These are phyloP conservation scores for Grammothele lineata DNA, from an alignment of 768 basidiomycete species.

Conservation along the genomic window DNA sequence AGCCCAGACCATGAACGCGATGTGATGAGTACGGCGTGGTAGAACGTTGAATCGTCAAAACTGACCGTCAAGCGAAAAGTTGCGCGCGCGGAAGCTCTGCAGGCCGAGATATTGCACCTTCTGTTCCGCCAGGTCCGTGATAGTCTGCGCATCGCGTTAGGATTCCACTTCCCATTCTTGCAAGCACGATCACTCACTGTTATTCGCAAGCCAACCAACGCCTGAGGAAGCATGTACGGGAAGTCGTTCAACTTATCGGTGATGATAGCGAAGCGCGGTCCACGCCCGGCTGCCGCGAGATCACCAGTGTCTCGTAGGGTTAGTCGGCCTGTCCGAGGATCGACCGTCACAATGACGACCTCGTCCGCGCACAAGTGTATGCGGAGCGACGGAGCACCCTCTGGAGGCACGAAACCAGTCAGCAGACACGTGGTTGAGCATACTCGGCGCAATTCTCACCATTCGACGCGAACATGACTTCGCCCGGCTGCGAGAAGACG, in stretches of 20 bases:
- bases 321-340: slow-evolving; percentile 74
- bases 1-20: slow-evolving; percentile 30
- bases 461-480: slow-evolving; percentile 51
- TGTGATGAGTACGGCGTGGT: slow-evolving; percentile 1
- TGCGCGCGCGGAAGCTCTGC: slow-evolving; percentile 63
- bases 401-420: slow-evolving; percentile 29
- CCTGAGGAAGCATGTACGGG: slow-evolving; percentile 54
- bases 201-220: slow-evolving; percentile 55
- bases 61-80: slow-evolving; percentile 63
- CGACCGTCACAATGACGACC: slow-evolving; percentile 71
- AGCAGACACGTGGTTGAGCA: no score
- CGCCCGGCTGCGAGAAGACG: slow-evolving; percentile 60
- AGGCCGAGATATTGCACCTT: slow-evolving; percentile 86
- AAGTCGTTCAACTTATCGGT: slow-evolving; percentile 67
- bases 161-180: no score
- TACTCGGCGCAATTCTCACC: slow-evolving; percentile 46
- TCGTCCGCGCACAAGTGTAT: slow-evolving; percentile 75
- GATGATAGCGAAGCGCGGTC: slow-evolving; percentile 54
- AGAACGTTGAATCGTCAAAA: no score
- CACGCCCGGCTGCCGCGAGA: slow-evolving; percentile 69
- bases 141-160: slow-evolving; percentile 64
- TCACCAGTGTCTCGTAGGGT: slow-evolving; percentile 79
- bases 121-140: slow-evolving; percentile 76
- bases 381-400: slow-evolving; percentile 52
- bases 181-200: no score